phyloP scores from a whole-genome alignment of 129 eudicot species.

The Arctium lappa region DNA sequence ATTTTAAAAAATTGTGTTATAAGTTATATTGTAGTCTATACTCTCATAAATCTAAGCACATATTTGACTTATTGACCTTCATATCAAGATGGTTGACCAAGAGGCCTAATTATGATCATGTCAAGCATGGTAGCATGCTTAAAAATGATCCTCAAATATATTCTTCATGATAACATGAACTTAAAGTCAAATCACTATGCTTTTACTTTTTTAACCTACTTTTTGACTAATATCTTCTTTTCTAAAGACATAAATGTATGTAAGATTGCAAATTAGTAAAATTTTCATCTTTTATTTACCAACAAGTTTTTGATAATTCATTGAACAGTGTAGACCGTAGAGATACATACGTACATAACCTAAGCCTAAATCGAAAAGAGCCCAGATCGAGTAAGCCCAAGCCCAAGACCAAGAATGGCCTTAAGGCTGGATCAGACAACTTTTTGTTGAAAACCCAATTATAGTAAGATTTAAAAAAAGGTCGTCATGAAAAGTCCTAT shows the following conservation, averaged over 20 bases:
- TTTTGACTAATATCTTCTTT: background rate
- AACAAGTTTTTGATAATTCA: background rate
- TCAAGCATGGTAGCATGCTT: background rate
- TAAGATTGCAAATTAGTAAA: background rate
- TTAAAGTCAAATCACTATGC: background rate
- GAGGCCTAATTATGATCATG: background rate
- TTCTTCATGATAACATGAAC: background rate
- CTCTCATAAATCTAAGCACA: no score
- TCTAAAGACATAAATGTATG: background rate
- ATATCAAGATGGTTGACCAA: background rate
- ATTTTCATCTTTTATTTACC: no score
- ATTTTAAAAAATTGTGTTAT: no score
- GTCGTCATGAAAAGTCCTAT: background rate
- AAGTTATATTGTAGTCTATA: no score
- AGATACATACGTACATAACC: background rate
- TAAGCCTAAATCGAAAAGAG: background rate
- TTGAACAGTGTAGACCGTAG: no score
- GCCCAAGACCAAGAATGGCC: background rate
- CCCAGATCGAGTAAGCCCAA: background rate
- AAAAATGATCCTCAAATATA: background rate
- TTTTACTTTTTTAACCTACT: background rate
- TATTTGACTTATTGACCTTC: background rate
- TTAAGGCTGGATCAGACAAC: background rate
- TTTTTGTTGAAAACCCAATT: no score
- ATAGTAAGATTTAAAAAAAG: no score